A percentile compares a stretch with the other conserved stretches of the same genome.
Evolutionary conservation across 2,329 filamentous ascomycete genomes (phyloP).

Genomic region (Fusarium newnesense): DNA sequence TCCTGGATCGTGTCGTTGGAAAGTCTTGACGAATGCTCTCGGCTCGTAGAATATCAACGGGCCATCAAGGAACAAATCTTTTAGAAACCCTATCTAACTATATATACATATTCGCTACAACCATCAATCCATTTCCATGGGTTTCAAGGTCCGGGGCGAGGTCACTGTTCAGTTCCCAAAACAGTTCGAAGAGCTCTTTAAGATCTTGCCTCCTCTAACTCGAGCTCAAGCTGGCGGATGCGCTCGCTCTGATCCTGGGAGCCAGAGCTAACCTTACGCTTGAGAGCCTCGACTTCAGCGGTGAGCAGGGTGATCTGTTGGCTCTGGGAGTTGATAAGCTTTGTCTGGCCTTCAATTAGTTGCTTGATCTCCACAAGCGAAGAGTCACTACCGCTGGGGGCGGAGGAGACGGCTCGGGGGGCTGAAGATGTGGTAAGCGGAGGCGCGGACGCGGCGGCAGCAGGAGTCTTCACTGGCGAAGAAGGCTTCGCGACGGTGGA

Average conservation of each 20-base stretch:
- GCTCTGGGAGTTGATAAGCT: conserved; percentile 80
- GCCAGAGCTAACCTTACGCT: conserved; percentile 72
- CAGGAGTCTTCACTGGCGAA: conserved; percentile 47
- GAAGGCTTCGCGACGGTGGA: conserved; percentile 46
- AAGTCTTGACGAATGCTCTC: not conserved
- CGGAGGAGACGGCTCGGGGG: conserved; percentile 41
- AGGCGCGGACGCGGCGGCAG: conserved; percentile 44
- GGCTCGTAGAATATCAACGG: not conserved
- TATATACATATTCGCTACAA: conserved; percentile 43
- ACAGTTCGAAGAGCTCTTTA: conserved; percentile 45
- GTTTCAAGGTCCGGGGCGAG: conserved; percentile 20
- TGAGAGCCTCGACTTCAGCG: conserved; percentile 81
- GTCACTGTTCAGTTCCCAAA: not conserved
- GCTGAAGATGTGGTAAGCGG: conserved; percentile 43
- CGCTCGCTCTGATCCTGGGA: conserved; percentile 73
- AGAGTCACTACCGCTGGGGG: conserved; percentile 63
- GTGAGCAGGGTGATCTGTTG: conserved; percentile 78
- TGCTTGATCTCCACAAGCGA: conserved; percentile 81
- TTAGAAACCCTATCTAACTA: conserved; percentile 39
- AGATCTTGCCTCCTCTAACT: conserved; percentile 72
- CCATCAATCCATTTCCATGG: conserved; percentile 18
- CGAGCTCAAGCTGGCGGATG: conserved; percentile 74
- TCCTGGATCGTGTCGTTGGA: not conserved
- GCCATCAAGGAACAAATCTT: conserved; percentile 39
- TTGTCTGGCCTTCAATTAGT: conserved; percentile 79